These are phyloP conservation scores for Astrothelium macrocarpum DNA, from an alignment of 495 filamentous ascomycete genomes.

Conservation along the genomic window DNA sequence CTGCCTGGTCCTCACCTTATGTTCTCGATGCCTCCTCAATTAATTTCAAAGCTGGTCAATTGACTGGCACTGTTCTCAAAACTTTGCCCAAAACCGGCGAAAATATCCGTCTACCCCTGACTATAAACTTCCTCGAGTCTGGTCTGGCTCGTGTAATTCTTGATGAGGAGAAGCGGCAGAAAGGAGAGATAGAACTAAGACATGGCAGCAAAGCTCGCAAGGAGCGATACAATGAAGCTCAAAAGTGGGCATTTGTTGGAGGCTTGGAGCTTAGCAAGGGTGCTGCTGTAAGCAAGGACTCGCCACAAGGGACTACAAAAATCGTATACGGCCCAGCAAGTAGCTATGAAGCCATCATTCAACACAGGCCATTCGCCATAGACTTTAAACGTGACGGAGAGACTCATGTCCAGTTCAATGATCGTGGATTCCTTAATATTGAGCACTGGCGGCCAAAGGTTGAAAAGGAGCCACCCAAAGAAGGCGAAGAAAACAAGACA, in stretches of 20 bases:
- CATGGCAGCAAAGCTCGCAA: constrained; percentile 78
- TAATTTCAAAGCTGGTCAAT: constrained; percentile 65
- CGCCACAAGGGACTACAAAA: constrained; percentile 57
- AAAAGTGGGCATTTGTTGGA: constrained; percentile 77
- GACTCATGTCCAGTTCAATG: constrained; percentile 81
- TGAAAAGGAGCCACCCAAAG: constrained; percentile 51
- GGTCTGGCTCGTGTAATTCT: constrained; percentile 77
- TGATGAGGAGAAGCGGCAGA: constrained; percentile 82
- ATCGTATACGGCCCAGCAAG: constrained; percentile 71
- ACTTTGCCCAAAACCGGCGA: constrained; percentile 50
- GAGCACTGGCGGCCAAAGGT: constrained; percentile 93
- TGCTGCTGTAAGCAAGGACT: constrained; percentile 48
- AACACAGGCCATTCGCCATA: constrained; percentile 69
- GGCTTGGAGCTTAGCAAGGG: constrained; percentile 59
- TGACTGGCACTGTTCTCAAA: constrained; percentile 73
- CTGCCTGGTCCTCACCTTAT: constrained; percentile 74
- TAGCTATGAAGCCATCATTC: constrained; percentile 70
- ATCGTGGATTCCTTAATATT: constrained; percentile 75
- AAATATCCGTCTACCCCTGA: constrained; percentile 68
- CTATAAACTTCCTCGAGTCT: constrained; percentile 77
- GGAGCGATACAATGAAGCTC: constrained; percentile 86
- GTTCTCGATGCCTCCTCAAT: constrained; percentile 60
- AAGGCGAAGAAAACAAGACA: constrained; percentile 40
- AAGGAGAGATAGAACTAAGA: constrained; percentile 78
- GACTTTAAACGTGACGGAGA: constrained; percentile 75